Base-by-base conservation (phyloP, 2,329 filamentous ascomycete genomes). In the Diplodia scrobiculata region DNA sequence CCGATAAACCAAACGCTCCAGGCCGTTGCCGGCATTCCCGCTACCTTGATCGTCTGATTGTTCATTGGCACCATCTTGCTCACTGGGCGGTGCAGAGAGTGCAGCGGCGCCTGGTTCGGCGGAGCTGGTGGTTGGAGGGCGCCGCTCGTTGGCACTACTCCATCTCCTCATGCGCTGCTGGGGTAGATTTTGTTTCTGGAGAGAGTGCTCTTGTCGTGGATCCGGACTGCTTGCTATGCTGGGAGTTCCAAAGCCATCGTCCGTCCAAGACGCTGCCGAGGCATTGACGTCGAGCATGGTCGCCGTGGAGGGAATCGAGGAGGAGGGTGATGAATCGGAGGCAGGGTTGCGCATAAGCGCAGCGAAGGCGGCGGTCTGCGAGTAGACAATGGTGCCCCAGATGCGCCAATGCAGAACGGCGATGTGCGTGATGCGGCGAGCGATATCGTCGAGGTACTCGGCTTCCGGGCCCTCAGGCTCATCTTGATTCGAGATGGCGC, bases 371-470 rank as follows among this genome's bases (percentile, higher is more conserved):
- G 65, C 29, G n/a, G 60, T 64, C 54, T 66, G 51, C 14, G 76
- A 66, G 74, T 97, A 97, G 13, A 90, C 87, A 63, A 96, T 81
- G 1, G 86, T 86, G 1, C 86, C 85, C 92, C 93, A 98, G 2
- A 97, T 89, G 58, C 91, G 86, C 92, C 93, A 97, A 77, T 97
- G 92, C 27, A 98, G 80, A 5, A 95, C 84, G 14, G 91, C 87
- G 52, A 97, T 86, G 73, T 97, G 94, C 5, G 91, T 89, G 60
- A 97, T 83, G 53, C 91, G 87, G 52, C 88, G 89, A 0, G 91
- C 87, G 75, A 97, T 86, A 67, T 92, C 88, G 51, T 84, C 82
- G 45, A 90, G 71, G 34, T 78, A 73, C 41, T 70, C 78, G 32
- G 50, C 47, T 10, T 68, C 66, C 27, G 73, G 68, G 59, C 66